Evolutionary conservation across 805 yeast species (phyloP).

Genomic region (Hanseniaspora mollemarum): DNA sequence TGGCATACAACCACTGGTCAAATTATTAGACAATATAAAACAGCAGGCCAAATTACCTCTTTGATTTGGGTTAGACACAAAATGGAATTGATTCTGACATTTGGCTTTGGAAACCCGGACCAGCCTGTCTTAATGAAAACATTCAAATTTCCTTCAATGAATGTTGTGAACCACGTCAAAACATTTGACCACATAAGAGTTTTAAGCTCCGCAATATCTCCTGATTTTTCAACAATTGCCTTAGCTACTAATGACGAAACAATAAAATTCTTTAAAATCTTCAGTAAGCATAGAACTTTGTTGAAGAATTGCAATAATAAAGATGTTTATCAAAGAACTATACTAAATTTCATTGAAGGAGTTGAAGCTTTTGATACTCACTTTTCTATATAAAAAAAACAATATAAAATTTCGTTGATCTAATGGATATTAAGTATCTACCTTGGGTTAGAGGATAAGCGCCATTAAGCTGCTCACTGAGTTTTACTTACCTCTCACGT

Average conservation of each 20-base stretch:
- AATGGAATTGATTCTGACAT: slow-evolving; percentile 63
- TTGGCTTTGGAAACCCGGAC: slow-evolving; percentile 58
- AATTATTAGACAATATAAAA: slow-evolving; percentile 41
- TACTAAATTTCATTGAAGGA: background rate
- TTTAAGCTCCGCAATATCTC: slow-evolving; percentile 55
- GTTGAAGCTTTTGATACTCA: background rate
- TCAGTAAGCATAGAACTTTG: slow-evolving; percentile 25
- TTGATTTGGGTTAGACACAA: slow-evolving; percentile 58
- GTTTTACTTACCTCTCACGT: too few species aligned
- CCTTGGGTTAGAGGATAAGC: too few species aligned
- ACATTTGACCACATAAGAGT: slow-evolving; percentile 46
- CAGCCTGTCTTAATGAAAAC: slow-evolving; percentile 45
- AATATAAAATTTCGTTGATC: too few species aligned
- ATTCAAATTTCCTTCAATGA: slow-evolving; percentile 58
- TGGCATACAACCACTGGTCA: slow-evolving; percentile 84
- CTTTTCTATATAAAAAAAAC: background rate
- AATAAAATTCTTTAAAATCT: slow-evolving; percentile 59
- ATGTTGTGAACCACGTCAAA: slow-evolving; percentile 37
- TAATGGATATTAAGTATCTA: too few species aligned
- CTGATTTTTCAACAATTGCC: slow-evolving; percentile 51
- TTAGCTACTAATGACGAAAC: slow-evolving; percentile 72
- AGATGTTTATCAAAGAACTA: background rate
- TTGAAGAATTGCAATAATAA: background rate
- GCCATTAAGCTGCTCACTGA: too few species aligned
- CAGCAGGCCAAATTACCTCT: slow-evolving; percentile 69